Percentiles rank a stretch among this genome's conserved stretches.
These are phyloP conservation scores for Chondrus crispus DNA, from an alignment of 23 red algal genomes.

Conservation along the genomic window DNA sequence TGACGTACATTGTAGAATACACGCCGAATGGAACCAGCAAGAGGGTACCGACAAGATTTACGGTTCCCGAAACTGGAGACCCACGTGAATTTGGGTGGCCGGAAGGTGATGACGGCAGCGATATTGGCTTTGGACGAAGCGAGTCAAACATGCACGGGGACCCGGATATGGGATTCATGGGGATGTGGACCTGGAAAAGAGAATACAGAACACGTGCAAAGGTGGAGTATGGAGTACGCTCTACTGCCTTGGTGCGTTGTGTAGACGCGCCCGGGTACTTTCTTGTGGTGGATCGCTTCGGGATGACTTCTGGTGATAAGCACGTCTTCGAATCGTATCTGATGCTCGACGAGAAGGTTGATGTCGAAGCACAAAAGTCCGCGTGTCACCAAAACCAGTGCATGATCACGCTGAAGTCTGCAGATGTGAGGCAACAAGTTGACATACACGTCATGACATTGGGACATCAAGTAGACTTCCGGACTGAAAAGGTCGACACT, in stretches of 20 bases:
- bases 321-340: conserved; percentile 50
- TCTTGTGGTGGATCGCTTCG: conserved; percentile 27
- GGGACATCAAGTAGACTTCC: neutral
- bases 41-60: neutral
- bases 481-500: neutral
- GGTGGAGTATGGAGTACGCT: conserved; percentile 4
- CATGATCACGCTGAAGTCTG: neutral
- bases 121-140: neutral
- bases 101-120: neutral
- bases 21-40: neutral
- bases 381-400: neutral
- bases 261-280: neutral
- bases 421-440: conserved; percentile 8
- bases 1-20: neutral
- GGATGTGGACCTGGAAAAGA: conserved; percentile 43
- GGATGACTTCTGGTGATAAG: neutral
- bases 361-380: conserved; percentile 9
- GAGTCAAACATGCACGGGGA: conserved; percentile 24
- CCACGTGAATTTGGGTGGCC: conserved; percentile 2
- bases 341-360: conserved; percentile 1
- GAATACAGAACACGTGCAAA: neutral
- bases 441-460: neutral
- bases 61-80: neutral
- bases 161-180: conserved; percentile 22
- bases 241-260: neutral